These are phyloP conservation scores for Clathrospora elynae DNA, from an alignment of 2,329 filamentous ascomycete species.

Conservation along the genomic window DNA sequence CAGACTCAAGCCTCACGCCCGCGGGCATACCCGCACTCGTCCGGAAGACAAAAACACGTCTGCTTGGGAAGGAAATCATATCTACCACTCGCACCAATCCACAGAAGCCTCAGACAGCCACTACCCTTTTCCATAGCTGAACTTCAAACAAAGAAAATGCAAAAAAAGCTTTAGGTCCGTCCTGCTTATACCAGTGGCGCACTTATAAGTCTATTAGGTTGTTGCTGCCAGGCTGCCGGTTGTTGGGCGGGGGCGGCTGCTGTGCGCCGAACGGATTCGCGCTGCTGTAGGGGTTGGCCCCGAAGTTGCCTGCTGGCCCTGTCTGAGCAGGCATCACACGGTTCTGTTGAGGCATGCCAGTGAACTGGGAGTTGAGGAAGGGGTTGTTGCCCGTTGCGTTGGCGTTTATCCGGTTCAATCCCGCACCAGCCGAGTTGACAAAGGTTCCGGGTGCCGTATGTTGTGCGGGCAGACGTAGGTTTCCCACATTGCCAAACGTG, in stretches of 20 bases:
- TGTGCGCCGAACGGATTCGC: slow-evolving; percentile 63
- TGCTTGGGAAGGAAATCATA: slow-evolving; percentile 24
- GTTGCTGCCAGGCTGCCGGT: slow-evolving; percentile 55
- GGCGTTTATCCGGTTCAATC: slow-evolving; percentile 72
- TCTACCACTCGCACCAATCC: slow-evolving; percentile 17
- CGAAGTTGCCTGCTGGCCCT: slow-evolving; percentile 56
- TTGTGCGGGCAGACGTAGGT: slow-evolving; percentile 91
- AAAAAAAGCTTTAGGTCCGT: slow-evolving; percentile 1
- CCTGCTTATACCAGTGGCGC: neutral
- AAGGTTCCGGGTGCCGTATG: slow-evolving; percentile 96
- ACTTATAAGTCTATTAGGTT: slow-evolving; percentile 66
- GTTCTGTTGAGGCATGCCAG: slow-evolving; percentile 63
- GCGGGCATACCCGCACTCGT: slow-evolving; percentile 10
- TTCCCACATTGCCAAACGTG: slow-evolving; percentile 96
- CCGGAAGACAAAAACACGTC: slow-evolving; percentile 14
- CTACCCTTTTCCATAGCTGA: slow-evolving; percentile 8
- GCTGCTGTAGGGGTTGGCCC: slow-evolving; percentile 51
- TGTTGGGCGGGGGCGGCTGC: slow-evolving; percentile 32
- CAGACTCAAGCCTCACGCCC: slow-evolving; percentile 7
- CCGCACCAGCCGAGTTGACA: slow-evolving; percentile 89
- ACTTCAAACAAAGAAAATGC: slow-evolving; percentile 32
- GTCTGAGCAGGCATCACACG: slow-evolving; percentile 57
- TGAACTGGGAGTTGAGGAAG: slow-evolving; percentile 83
- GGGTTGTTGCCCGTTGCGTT: slow-evolving; percentile 80
- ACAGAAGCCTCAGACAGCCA: neutral